Evolutionary conservation across 805 yeast species (phyloP).

Genomic region (Starmerella kuoi): DNA sequence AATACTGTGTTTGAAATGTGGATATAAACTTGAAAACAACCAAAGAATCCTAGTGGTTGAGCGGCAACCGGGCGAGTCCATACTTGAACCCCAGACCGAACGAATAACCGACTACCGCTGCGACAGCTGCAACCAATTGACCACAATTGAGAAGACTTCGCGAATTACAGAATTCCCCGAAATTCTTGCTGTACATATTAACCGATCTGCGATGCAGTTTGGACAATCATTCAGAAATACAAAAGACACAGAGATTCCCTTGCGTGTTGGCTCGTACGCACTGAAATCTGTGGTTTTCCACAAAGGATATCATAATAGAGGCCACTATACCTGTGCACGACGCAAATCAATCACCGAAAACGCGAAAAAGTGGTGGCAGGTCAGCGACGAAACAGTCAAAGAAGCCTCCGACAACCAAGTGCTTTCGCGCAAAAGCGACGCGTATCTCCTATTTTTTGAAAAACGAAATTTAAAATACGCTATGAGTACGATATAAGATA

Average conservation of each 20-base stretch:
- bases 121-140: conserved; percentile 45
- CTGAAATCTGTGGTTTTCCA: conserved; percentile 70
- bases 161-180: conserved; percentile 55
- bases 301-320: conserved; percentile 66
- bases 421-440: conserved; percentile 58
- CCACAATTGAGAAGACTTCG: conserved; percentile 52
- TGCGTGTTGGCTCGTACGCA: conserved; percentile 35
- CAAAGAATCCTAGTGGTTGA: conserved; percentile 67
- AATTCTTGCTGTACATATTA: conserved; percentile 65
- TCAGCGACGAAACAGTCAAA: conserved; percentile 60
- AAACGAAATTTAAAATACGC: conserved; percentile 1
- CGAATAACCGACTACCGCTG: conserved; percentile 69
- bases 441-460: conserved; percentile 77
- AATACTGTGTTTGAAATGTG: conserved; percentile 59
- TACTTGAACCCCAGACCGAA: conserved; percentile 49
- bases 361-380: conserved; percentile 52
- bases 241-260: conserved; percentile 56
- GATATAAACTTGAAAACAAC: conserved; percentile 44
- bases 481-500: background rate
- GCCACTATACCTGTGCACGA: conserved; percentile 83
- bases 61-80: conserved; percentile 35
- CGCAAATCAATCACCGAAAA: conserved; percentile 25
- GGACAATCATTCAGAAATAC: conserved; percentile 62
- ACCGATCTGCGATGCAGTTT: conserved; percentile 49
- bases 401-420: conserved; percentile 52